Conservation (phyloP, 1,284 basidiomycete genomes). For the Heterobasidion annosum region DNA sequence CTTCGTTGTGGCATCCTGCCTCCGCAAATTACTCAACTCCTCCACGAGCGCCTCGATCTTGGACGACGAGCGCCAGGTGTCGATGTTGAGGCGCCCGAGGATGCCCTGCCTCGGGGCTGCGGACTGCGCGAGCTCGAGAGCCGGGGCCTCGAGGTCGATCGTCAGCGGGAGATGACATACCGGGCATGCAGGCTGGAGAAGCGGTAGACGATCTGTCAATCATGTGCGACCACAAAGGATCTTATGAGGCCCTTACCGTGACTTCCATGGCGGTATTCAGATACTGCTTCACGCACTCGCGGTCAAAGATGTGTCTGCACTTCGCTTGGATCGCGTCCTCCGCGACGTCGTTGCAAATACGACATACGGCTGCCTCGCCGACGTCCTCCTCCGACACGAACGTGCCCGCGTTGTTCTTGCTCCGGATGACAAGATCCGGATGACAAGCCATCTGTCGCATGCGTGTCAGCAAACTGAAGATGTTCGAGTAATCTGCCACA, state of each 20-base stretch:
- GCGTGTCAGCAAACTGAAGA: conserved; percentile 82
- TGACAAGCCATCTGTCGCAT: conserved; percentile 97
- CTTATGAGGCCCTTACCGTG: conserved; percentile 35
- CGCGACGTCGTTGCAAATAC: conserved; percentile 94
- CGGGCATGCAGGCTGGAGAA: conserved; percentile 78
- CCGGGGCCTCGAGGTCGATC: conserved; percentile 91
- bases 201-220: background rate
- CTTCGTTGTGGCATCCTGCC: conserved; percentile 89
- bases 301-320: conserved; percentile 88
- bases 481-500: conserved; percentile 83
- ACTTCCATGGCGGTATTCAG: conserved; percentile 70
- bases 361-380: conserved; percentile 73
- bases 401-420: conserved; percentile 63
- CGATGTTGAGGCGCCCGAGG: conserved; percentile 81
- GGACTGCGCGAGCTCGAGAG: conserved; percentile 76
- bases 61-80: conserved; percentile 89
- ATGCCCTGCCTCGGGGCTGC: conserved; percentile 82
- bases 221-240: background rate
- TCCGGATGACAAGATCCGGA: conserved; percentile 91
- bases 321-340: conserved; percentile 95
- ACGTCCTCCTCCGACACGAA: conserved; percentile 60
- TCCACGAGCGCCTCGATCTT: conserved; percentile 98
- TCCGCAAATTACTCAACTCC: conserved; percentile 79
- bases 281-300: conserved; percentile 95
- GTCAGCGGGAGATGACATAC: conserved; percentile 92